Evolutionary conservation across 2,329 filamentous ascomycete species (phyloP).

Genomic region (Thermoascus crustaceus): DNA sequence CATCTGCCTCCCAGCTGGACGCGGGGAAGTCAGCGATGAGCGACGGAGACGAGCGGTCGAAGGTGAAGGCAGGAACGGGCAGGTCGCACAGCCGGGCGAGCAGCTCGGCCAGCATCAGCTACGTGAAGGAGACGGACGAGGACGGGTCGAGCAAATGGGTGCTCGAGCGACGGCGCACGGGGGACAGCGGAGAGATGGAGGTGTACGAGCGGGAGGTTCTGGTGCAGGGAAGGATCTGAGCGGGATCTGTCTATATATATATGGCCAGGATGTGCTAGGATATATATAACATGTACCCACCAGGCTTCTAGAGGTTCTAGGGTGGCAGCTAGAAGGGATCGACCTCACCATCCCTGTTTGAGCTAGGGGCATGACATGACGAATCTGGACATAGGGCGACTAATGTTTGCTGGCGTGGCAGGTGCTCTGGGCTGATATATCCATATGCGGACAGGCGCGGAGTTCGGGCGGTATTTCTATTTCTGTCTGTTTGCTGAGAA

Average conservation of each 20-base stretch:
- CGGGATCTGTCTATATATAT: not conserved
- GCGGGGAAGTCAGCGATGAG: constrained; percentile 1
- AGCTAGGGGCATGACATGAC: too few relatives aligned
- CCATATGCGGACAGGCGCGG: too few relatives aligned
- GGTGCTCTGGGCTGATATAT: too few relatives aligned
- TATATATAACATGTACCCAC: too few relatives aligned
- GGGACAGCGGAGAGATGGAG: constrained; percentile 26
- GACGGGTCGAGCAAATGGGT: constrained; percentile 28
- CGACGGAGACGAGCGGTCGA: constrained; percentile 6
- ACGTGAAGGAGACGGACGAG: constrained; percentile 19
- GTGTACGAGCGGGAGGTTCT: constrained; percentile 24
- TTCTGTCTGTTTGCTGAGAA: too few relatives aligned
- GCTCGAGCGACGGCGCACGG: constrained; percentile 25
- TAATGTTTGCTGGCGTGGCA: too few relatives aligned
- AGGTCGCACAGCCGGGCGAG: constrained; percentile 24
- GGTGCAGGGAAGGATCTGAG: constrained; percentile 18
- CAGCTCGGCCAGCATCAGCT: constrained; percentile 30
- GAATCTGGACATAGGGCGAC: too few relatives aligned
- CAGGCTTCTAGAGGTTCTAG: too few relatives aligned
- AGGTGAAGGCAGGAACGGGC: constrained; percentile 2
- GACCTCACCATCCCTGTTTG: too few relatives aligned
- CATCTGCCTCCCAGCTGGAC: not conserved
- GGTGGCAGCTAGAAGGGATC: too few relatives aligned
- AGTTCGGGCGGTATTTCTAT: too few relatives aligned
- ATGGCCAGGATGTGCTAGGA: too few relatives aligned